Evolutionary conservation across 2,329 filamentous ascomycete genomes (phyloP).

Genomic region (Leptographium radiaticola): DNA sequence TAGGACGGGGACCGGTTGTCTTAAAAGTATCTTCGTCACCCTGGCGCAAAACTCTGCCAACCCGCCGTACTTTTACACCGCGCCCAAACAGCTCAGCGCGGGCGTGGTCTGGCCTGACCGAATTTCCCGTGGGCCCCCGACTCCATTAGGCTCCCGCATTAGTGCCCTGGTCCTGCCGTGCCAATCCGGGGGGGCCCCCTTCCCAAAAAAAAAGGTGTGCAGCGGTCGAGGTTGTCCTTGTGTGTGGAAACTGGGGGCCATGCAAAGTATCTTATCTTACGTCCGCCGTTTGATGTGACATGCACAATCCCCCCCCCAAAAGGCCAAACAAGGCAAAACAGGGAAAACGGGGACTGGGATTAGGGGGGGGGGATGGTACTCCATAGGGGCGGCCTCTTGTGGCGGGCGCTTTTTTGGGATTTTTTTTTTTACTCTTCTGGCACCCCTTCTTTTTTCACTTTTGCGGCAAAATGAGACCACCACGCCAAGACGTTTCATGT

Average conservation of each 20-base stretch:
- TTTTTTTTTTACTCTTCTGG: neutral
- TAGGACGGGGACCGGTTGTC: too few relatives aligned
- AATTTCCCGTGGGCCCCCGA: neutral
- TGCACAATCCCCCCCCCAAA: too few relatives aligned
- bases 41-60: neutral
- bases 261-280: neutral
- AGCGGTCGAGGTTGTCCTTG: too few relatives aligned
- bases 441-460: too few relatives aligned
- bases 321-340: too few relatives aligned
- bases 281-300: too few relatives aligned
- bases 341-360: too few relatives aligned
- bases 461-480: neutral
- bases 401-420: neutral
- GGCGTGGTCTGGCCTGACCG: neutral
- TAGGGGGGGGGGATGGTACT: too few relatives aligned
- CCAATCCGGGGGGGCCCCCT: neutral
- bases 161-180: neutral
- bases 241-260: too few relatives aligned
- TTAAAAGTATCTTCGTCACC: neutral
- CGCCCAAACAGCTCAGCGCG: neutral
- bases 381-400: too few relatives aligned
- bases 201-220: neutral
- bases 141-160: neutral
- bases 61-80: too few relatives aligned
- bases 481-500: neutral